Evolutionary conservation across 306 rosid species (phyloP).

Genomic region (Cicer arietinum): DNA sequence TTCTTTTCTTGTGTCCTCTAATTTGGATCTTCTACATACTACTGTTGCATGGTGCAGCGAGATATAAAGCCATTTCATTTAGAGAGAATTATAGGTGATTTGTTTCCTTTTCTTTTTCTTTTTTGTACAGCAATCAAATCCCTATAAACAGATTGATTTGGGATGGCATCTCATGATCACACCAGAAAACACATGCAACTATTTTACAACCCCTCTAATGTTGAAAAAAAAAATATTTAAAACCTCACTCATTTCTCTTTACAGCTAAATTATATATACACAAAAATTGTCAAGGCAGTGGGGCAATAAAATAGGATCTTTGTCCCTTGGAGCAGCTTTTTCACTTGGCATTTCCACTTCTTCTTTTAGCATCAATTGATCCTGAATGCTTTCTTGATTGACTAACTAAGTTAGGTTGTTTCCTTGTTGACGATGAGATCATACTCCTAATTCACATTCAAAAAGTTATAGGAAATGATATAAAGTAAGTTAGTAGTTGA

Average conservation of each 20-base stretch:
- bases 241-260: conserved; percentile 36
- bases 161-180: conserved; percentile 45
- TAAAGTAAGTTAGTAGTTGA: conserved; percentile 22
- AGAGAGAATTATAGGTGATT: not conserved
- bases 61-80: too few species aligned
- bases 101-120: not conserved
- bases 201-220: conserved; percentile 47
- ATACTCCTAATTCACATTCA: conserved; percentile 54
- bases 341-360: conserved; percentile 62
- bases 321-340: conserved; percentile 25
- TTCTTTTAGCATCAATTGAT: conserved; percentile 70
- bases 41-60: too few species aligned
- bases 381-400: conserved; percentile 59
- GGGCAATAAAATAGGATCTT: conserved; percentile 39
- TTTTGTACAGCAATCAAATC: conserved; percentile 4
- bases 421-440: conserved; percentile 71
- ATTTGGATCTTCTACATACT: too few species aligned
- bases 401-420: conserved; percentile 46
- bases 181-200: conserved; percentile 49
- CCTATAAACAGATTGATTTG: conserved; percentile 38
- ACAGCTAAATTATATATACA: conserved; percentile 44
- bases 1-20: too few species aligned
- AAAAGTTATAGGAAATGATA: conserved; percentile 7
- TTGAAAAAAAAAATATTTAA: not conserved
- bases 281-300: conserved; percentile 22